Base-by-base conservation (phyloP, 2,329 filamentous ascomycete species). In the Colletotrichum agaves region DNA sequence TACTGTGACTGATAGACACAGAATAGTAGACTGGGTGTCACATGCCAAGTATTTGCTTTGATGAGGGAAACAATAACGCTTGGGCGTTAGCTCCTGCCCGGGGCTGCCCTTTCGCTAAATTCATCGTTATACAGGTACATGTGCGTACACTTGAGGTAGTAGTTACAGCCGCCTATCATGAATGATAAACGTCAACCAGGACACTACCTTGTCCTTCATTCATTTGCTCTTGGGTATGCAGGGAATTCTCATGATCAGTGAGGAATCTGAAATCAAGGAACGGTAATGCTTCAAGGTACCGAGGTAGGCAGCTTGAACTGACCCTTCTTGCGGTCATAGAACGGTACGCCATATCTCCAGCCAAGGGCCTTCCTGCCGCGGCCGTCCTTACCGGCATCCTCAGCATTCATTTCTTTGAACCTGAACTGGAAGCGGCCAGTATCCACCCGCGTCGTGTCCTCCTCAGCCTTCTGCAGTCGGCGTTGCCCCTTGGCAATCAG, bases 301-400 rank as follows among this genome's bases (percentile, higher is more conserved):
- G 82, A 85, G 39, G 85, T 90, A 21, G 90, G 89, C 74, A 91
- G 91, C 84, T 91, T 91, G 79, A 90, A 78, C 75, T 85, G 74
- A n/a, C 87, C 89, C 72, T 84, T 86, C 78, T 84, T 87, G 63
- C 90, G 84, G 74, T 92, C 90, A 74, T 87, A 82, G 70, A 83
- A 81, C 11, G 90, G 89, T 68, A 84, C 84, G 68, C 90, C 90
- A 72, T 92, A 92, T 67, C 88, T 81, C 84, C 85, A 88, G 19
- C 90, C 90, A 2, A 87, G 83, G 12, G 81, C 88, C 27, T 76
- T 78, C 39, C 79, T 78, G 4, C 83, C 80, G 67, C 85, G 83
- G 21, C 89, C 89, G 56, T 83, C 78, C 21, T 77, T 79, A 35
- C 89, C 88, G 3, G 84, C 86, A 62, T 83, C 80, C 57, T 90